Percentiles rank a stretch among this genome's conserved stretches.
These are phyloP conservation scores for Botryobasidium botryosum DNA, from an alignment of 768 basidiomycete genomes.

Conservation along the genomic window DNA sequence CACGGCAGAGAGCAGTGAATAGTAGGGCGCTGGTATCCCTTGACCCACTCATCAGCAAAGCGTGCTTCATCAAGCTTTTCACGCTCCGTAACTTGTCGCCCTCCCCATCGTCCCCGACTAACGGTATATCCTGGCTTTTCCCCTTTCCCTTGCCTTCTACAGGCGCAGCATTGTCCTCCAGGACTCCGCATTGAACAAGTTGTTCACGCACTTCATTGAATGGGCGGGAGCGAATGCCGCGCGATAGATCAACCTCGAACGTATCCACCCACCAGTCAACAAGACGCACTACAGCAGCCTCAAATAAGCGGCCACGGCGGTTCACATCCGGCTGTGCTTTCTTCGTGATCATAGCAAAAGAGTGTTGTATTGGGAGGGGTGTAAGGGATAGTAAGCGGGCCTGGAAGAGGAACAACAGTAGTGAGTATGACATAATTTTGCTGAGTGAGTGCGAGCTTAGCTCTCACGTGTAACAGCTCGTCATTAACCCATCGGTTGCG, in stretches of 20 bases:
- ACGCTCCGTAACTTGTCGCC: slow-evolving; percentile 53
- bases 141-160: slow-evolving; percentile 14
- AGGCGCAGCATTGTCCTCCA: slow-evolving; percentile 20
- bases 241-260: slow-evolving; percentile 43
- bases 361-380: slow-evolving; percentile 62
- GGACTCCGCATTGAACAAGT: too few species aligned
- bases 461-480: slow-evolving; percentile 52
- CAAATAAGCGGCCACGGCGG: slow-evolving; percentile 76
- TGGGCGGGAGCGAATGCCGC: slow-evolving; percentile 42
- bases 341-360: slow-evolving; percentile 69
- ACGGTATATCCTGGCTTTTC: slow-evolving; percentile 28
- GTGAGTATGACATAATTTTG: slow-evolving; percentile 3
- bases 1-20: slow-evolving; percentile 79
- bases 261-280: slow-evolving; percentile 68
- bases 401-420: slow-evolving; percentile 25
- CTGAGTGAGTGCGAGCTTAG: background rate
- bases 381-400: slow-evolving; percentile 78
- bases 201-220: slow-evolving; percentile 50
- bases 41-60: slow-evolving; percentile 59
- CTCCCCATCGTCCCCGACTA: slow-evolving; percentile 26
- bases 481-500: slow-evolving; percentile 82
- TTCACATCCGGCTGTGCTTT: slow-evolving; percentile 62
- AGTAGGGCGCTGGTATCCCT: slow-evolving; percentile 79
- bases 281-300: slow-evolving; percentile 56
- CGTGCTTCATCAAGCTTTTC: slow-evolving; percentile 90